Evolutionary conservation across 2,329 filamentous ascomycete species (phyloP), one percentile per base, ranked within the genome.

Genomic region (Neofusicoccum umdonicola): DNA sequence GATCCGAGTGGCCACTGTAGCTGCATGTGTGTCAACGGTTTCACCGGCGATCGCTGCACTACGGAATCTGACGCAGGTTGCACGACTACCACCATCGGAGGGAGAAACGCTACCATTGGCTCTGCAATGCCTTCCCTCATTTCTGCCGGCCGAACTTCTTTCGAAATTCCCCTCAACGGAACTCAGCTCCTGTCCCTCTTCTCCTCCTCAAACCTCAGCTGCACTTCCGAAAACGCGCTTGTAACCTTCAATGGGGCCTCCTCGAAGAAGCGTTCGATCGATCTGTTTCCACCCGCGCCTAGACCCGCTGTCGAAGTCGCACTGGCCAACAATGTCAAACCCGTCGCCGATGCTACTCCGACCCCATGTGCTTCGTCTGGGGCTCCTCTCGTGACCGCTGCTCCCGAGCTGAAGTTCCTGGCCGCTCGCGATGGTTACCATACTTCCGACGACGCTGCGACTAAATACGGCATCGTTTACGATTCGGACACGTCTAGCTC

Each of bases 21-120:
- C 12, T 99, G 94, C 74, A 87, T 97, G 48, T 99, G 94, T 77
- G 87, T 89, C 22, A 93, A 95, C 71, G 92, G 93, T 1, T 98
- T 94, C 74, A 93, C 90, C 0, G 89, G 89, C 22, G 78, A 78
- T 1, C 83, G 80, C 15, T 91, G 89, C 72, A 81, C 78, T 1
- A 78, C 77, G 4, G 68, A 77, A 13, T 77, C 80, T 13, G 83
- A 84, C 64, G 79, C 83, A 27, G 82, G 81, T 52, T 91, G 88
- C 70, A 83, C 84, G 6, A 87, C 83, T 0, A 82, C 81, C 2
- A 75, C 73, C 35, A 72, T 81, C 27, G 68, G 76, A 22, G 75
- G 77, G 17, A 76, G 80, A 31, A 77, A 77, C 60, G 92, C 92
- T 37, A 97, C 93, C 0, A 81, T 97, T 60, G 95, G 95, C 57